Percentiles rank a stretch among this genome's conserved stretches.
These are phyloP conservation scores for Candida vaughaniae DNA, from an alignment of 805 yeast species.

Conservation along the genomic window DNA sequence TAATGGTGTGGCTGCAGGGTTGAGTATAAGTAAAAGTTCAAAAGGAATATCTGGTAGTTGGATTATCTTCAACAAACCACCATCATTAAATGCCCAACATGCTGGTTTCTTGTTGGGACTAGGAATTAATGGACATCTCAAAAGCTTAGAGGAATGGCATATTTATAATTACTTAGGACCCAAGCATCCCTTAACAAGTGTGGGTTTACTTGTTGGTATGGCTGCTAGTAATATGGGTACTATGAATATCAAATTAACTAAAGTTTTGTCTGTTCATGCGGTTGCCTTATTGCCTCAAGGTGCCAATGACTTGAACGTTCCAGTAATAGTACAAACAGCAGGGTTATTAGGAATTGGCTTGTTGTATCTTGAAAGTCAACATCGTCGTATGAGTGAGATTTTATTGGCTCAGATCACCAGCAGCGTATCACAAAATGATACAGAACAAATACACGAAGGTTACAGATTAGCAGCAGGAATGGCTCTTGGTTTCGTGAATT, in stretches of 20 bases:
- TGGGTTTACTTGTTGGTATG: slow-evolving; percentile 88
- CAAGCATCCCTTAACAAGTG: slow-evolving; percentile 78
- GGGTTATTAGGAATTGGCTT: slow-evolving; percentile 90
- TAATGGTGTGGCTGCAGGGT: slow-evolving; percentile 86
- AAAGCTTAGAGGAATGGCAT: slow-evolving; percentile 90
- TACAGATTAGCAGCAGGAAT: slow-evolving; percentile 87
- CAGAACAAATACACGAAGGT: slow-evolving; percentile 65
- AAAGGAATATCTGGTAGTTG: slow-evolving; percentile 82
- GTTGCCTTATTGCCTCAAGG: slow-evolving; percentile 90
- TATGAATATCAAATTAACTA: slow-evolving; percentile 83
- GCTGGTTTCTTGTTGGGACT: slow-evolving; percentile 93
- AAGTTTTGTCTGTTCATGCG: slow-evolving; percentile 89
- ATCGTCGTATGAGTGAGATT: slow-evolving; percentile 82
- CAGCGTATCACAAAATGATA: slow-evolving; percentile 52
- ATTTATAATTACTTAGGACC: slow-evolving; percentile 91
- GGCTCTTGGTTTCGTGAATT: slow-evolving; percentile 77
- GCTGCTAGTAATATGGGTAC: slow-evolving; percentile 83
- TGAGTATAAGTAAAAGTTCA: slow-evolving; percentile 67
- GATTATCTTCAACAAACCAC: slow-evolving; percentile 85
- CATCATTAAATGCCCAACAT: slow-evolving; percentile 70
- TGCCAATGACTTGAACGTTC: slow-evolving; percentile 84
- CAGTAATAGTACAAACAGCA: slow-evolving; percentile 81
- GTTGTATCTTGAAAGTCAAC: slow-evolving; percentile 72
- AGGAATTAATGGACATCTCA: slow-evolving; percentile 88
- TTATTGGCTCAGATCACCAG: slow-evolving; percentile 67